phyloP scores from a whole-genome alignment of 2,329 filamentous ascomycete genomes.

The Aspergillus fischeri region DNA sequence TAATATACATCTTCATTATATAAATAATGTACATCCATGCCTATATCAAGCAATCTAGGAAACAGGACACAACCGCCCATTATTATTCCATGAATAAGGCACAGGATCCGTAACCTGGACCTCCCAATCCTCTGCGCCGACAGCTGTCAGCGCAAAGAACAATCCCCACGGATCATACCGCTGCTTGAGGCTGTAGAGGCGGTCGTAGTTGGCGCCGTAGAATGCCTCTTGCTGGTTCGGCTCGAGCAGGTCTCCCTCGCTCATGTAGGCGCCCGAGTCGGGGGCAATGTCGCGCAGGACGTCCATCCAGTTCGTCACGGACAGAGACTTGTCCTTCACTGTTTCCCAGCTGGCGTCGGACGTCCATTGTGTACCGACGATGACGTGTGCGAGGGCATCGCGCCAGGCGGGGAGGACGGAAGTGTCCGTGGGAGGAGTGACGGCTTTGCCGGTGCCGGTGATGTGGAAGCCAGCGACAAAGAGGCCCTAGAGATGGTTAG shows the following conservation, averaged over 20 bases:
- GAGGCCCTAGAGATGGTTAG: conserved; percentile 10
- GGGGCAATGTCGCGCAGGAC: conserved; percentile 22
- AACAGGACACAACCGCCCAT: conserved; percentile 41
- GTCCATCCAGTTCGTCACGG: conserved; percentile 15
- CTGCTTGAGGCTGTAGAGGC: conserved; percentile 43
- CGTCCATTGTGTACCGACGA: conserved; percentile 21
- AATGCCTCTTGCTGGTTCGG: conserved; percentile 29
- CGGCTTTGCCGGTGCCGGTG: conserved; percentile 16
- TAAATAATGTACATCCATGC: not conserved
- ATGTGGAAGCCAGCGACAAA: conserved; percentile 22
- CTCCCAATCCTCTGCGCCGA: conserved; percentile 53
- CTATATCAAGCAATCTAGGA: not conserved
- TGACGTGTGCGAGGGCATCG: conserved; percentile 22
- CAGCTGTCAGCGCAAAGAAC: conserved; percentile 48
- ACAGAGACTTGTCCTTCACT: conserved; percentile 15
- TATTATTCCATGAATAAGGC: conserved; percentile 17
- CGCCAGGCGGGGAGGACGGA: conserved; percentile 24
- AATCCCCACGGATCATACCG: conserved; percentile 48
- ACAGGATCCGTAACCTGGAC: conserved; percentile 29
- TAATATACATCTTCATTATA: not conserved
- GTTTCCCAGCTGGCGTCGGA: conserved; percentile 31
- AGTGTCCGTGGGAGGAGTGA: conserved; percentile 14
- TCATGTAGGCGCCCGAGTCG: conserved; percentile 31
- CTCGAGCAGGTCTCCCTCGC: conserved; percentile 48
- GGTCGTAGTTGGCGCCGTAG: conserved; percentile 26